phyloP scores from a whole-genome alignment of 805 yeast species.

The Limtongia smithiae region DNA sequence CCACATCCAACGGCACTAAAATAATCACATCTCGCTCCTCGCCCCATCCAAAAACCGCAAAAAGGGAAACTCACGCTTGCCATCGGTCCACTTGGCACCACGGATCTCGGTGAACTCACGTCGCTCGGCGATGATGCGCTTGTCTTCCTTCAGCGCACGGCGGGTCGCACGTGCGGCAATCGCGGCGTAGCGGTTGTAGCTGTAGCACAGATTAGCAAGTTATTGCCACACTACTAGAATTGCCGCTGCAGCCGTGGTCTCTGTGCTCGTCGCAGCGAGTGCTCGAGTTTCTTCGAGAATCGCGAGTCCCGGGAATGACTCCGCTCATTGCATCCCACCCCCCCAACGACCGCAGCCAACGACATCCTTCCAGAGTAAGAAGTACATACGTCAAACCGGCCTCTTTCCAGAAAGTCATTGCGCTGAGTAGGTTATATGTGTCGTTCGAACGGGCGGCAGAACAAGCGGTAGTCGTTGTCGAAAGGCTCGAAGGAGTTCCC shows the following conservation, averaged over 20 bases:
- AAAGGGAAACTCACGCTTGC: constrained; percentile 38
- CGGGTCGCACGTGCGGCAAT: constrained; percentile 88
- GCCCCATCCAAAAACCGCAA: too few species aligned
- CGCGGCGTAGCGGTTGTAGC: constrained; percentile 84
- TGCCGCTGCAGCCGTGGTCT: not conserved
- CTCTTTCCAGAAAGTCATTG: constrained; percentile 41
- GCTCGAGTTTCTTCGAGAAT: too few species aligned
- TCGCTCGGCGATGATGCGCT: constrained; percentile 63
- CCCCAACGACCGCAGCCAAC: too few species aligned
- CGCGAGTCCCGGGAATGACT: too few species aligned
- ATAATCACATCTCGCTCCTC: too few species aligned
- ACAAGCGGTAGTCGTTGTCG: too few species aligned
- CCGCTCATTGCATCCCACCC: too few species aligned
- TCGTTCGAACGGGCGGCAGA: too few species aligned
- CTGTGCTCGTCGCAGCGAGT: not conserved
- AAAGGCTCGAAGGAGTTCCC: too few species aligned
- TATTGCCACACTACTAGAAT: not conserved
- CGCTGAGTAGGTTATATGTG: too few species aligned
- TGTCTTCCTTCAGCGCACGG: constrained; percentile 80
- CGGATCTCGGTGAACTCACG: constrained; percentile 74
- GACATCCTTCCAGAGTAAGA: too few species aligned
- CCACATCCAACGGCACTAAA: too few species aligned
- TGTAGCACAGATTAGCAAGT: constrained; percentile 28
- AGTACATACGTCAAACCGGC: constrained; percentile 38
- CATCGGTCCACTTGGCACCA: constrained; percentile 68